Percentiles rank a stretch among this genome's conserved stretches.
Conservation (phyloP, 345 rosid genomes). For the Chamaenerion angustifolium region DNA sequence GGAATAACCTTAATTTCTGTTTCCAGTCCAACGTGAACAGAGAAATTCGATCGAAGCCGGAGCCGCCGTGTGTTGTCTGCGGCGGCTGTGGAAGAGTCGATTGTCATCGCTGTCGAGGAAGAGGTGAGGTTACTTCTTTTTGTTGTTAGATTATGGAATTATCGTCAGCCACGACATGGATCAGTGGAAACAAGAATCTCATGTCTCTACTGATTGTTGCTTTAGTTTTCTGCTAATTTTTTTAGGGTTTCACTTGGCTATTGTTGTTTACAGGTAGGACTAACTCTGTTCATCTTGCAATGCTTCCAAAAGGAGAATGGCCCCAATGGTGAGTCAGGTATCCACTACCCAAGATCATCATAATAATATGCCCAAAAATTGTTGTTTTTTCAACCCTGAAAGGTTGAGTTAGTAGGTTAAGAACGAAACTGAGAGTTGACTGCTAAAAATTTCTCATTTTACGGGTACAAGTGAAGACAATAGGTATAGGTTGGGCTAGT, state of each 20-base stretch:
- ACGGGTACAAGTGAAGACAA: no score
- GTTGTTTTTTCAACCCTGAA: no score
- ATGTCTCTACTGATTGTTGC: neutral
- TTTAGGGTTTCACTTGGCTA: neutral
- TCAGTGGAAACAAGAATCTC: neutral
- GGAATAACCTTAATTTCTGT: neutral
- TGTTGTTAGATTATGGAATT: no score
- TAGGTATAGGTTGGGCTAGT: no score
- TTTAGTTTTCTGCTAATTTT: neutral
- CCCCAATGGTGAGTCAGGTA: constrained; percentile 52
- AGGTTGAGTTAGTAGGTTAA: no score
- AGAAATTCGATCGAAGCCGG: constrained; percentile 24
- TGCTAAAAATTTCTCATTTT: no score
- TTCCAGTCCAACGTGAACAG: constrained; percentile 43
- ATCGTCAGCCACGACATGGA: no score
- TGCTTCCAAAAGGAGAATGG: constrained; percentile 81
- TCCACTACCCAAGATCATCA: no score
- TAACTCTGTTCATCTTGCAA: constrained; percentile 26
- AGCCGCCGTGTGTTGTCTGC: constrained; percentile 57
- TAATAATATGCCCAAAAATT: no score
- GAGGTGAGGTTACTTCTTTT: constrained; percentile 33
- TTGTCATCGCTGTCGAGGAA: constrained; percentile 51
- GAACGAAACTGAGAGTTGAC: no score
- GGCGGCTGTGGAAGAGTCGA: constrained; percentile 52
- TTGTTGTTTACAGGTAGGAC: constrained; percentile 35